Conservation (phyloP, 805 yeast genomes). For the Starmerella stigmatis region DNA sequence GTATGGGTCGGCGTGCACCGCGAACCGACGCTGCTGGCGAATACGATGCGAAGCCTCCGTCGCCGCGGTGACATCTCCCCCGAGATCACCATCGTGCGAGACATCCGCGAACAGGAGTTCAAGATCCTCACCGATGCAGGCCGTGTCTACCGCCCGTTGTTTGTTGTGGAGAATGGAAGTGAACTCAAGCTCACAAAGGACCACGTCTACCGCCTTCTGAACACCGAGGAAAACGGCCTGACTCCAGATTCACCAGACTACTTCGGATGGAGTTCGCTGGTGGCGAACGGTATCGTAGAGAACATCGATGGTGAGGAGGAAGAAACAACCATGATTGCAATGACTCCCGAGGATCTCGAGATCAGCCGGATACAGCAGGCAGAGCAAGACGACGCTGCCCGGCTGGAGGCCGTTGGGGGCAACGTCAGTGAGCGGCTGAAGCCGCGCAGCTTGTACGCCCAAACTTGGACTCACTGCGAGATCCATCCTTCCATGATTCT, state of each 20-base stretch:
- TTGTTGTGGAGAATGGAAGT: slow-evolving; percentile 80
- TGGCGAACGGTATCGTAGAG: slow-evolving; percentile 81
- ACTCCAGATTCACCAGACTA: slow-evolving; percentile 41
- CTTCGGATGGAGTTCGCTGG: slow-evolving; percentile 77
- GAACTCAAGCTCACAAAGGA: slow-evolving; percentile 77
- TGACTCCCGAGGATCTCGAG: slow-evolving; percentile 95
- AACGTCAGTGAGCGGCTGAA: slow-evolving; percentile 84
- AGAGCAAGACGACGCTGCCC: slow-evolving; percentile 10
- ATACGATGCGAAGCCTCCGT: slow-evolving; percentile 80
- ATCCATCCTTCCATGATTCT: slow-evolving; percentile 97
- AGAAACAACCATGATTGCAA: slow-evolving; percentile 95
- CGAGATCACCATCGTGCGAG: slow-evolving; percentile 93
- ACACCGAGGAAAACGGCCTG: slow-evolving; percentile 39
- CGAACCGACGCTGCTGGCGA: slow-evolving; percentile 86
- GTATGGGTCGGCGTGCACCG: slow-evolving; percentile 99
- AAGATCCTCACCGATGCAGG: slow-evolving; percentile 97
- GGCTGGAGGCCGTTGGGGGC: slow-evolving; percentile 5
- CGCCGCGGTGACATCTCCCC: slow-evolving; percentile 93
- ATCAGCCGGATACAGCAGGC: slow-evolving; percentile 39
- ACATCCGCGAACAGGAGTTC: slow-evolving; percentile 92
- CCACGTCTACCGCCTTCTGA: slow-evolving; percentile 62
- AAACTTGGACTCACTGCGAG: slow-evolving; percentile 96
- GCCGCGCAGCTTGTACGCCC: slow-evolving; percentile 48
- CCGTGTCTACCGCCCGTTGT: slow-evolving; percentile 92
- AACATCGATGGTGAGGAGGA: slow-evolving; percentile 98